Evolutionary conservation across 2,329 filamentous ascomycete species (phyloP).

Genomic region (Diaporthe ampelina): DNA sequence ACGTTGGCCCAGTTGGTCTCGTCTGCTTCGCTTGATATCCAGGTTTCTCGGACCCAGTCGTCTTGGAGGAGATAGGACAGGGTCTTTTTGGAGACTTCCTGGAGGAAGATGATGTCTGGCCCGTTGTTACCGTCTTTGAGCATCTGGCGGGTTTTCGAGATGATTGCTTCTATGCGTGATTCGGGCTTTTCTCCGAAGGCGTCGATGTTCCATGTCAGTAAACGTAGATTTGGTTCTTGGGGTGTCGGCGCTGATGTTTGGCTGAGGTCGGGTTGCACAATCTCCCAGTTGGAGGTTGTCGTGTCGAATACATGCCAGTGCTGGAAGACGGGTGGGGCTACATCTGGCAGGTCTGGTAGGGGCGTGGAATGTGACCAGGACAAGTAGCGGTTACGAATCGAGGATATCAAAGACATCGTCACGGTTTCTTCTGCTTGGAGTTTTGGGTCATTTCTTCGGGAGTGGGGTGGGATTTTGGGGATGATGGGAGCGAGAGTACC

Average conservation of each 20-base stretch:
- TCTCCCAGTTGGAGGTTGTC: neutral
- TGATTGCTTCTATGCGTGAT: conserved; percentile 47
- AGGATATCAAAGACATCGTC: conserved; percentile 6
- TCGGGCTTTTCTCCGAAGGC: conserved; percentile 40
- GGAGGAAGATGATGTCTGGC: conserved; percentile 52
- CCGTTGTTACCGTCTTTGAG: conserved; percentile 17
- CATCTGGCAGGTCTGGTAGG: neutral
- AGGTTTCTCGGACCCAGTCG: conserved; percentile 47
- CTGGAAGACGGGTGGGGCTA: neutral
- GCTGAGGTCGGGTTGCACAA: neutral
- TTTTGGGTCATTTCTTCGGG: too few species aligned
- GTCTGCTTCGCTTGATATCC: conserved; percentile 51
- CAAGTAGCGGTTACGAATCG: neutral
- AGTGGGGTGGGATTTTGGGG: too few species aligned
- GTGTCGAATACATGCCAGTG: conserved; percentile 13
- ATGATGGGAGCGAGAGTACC: too few species aligned
- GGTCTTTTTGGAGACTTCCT: conserved; percentile 50
- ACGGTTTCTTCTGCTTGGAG: too few species aligned
- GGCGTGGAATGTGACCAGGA: conserved; percentile 17
- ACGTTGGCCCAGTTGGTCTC: conserved; percentile 42
- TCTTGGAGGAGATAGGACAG: conserved; percentile 46
- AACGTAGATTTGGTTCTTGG: neutral
- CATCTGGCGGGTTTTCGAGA: conserved; percentile 43
- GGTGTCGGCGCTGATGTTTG: neutral
- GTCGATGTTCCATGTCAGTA: conserved; percentile 52